These are phyloP conservation scores for Aureoboletus auriporus DNA, from an alignment of 768 basidiomycete genomes.

Conservation along the genomic window DNA sequence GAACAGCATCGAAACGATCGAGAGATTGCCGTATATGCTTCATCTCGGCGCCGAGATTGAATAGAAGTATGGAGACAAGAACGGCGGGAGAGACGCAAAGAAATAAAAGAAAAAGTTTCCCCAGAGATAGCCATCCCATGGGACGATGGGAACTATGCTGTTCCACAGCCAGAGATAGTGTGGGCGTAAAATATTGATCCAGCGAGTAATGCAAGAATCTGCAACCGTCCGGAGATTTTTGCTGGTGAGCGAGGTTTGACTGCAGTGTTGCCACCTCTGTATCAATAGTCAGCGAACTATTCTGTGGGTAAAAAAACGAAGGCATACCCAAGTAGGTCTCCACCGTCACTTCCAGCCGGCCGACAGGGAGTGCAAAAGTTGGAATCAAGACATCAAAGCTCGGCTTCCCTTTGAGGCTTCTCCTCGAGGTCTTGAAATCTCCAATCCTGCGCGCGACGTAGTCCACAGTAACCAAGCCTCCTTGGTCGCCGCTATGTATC, in stretches of 20 bases:
- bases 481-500: conserved; percentile 49
- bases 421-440: conserved; percentile 24
- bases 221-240: conserved; percentile 35
- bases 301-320: background rate
- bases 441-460: conserved; percentile 51
- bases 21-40: conserved; percentile 22
- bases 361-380: conserved; percentile 68
- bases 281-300: conserved; percentile 27
- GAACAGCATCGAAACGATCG: conserved; percentile 14
- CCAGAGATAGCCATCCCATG: conserved; percentile 9
- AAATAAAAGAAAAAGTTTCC: conserved; percentile 10
- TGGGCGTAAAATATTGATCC: conserved; percentile 57
- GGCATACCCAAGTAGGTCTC: conserved; percentile 50
- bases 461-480: conserved; percentile 54
- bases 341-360: conserved; percentile 59
- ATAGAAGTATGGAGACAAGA: conserved; percentile 16
- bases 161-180: conserved; percentile 36
- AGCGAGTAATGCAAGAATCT: conserved; percentile 54
- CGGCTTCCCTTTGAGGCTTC: conserved; percentile 28
- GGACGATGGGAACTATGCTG: conserved; percentile 2
- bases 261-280: conserved; percentile 40
- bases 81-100: conserved; percentile 16
- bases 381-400: conserved; percentile 56
- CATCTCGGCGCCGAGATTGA: conserved; percentile 27
- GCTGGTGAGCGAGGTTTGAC: conserved; percentile 58